Evolutionary conservation across 495 filamentous ascomycete species (phyloP).

Genomic region (Lophiotrema nucula): DNA sequence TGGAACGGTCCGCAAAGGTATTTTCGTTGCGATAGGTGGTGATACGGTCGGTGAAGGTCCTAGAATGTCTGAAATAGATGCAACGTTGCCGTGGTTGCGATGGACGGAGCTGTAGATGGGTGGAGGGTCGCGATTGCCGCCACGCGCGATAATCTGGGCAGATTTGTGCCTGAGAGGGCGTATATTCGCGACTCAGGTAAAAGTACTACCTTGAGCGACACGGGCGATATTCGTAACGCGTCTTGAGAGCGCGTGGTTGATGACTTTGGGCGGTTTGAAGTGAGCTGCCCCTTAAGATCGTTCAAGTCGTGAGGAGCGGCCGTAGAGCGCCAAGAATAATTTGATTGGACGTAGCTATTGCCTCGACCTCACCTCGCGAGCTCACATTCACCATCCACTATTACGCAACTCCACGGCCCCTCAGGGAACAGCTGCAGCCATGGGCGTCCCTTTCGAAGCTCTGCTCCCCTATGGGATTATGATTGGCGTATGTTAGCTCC

Average conservation of each 20-base stretch:
- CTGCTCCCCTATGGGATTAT: conserved; percentile 93
- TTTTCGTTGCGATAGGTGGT: neutral
- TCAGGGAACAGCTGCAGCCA: conserved; percentile 43
- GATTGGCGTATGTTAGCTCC: conserved; percentile 64
- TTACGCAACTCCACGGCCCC: conserved; percentile 5
- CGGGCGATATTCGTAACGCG: conserved; percentile 11
- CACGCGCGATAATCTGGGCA: conserved; percentile 16
- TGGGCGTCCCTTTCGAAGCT: conserved; percentile 96
- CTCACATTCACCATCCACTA: conserved; percentile 5
- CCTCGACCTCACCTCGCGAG: conserved; percentile 13
- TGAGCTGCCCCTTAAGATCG: conserved; percentile 22
- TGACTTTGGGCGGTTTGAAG: conserved; percentile 22
- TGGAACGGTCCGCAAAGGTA: neutral
- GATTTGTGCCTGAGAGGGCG: neutral
- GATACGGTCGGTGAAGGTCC: neutral
- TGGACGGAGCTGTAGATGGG: conserved; percentile 12
- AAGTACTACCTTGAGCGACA: conserved; percentile 25
- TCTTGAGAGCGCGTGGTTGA: conserved; percentile 25
- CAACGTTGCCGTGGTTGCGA: conserved; percentile 19
- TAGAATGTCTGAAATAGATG: conserved; percentile 5
- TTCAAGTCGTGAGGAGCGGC: too few relatives aligned
- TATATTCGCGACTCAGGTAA: conserved; percentile 30
- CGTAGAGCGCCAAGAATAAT: neutral
- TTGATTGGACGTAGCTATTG: conserved; percentile 11
- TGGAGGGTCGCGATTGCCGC: conserved; percentile 6